Conservation (phyloP, 1,284 basidiomycete genomes). For the Vanrija sp. region DNA sequence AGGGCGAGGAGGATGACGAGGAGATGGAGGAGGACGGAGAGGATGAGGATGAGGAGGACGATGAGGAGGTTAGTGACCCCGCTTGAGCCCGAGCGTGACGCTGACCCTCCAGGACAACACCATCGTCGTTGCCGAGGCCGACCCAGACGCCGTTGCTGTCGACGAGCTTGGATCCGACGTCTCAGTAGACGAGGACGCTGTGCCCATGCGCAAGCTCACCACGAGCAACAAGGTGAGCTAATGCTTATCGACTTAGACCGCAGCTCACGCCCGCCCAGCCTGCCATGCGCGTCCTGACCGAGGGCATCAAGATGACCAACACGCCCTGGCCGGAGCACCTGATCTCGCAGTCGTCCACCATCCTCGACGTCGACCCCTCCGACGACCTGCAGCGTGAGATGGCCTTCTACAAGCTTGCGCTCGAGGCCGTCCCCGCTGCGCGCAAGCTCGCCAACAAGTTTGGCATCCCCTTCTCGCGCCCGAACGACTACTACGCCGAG, state of each 20-base stretch:
- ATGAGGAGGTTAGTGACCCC: constrained; percentile 33
- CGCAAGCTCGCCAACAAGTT: constrained; percentile 67
- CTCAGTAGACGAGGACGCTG: constrained; percentile 66
- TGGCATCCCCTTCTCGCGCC: constrained; percentile 81
- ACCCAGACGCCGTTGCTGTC: constrained; percentile 57
- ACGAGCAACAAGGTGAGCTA: constrained; percentile 70
- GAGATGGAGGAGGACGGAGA: constrained; percentile 56
- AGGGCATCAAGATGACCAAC: constrained; percentile 70
- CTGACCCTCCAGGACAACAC: constrained; percentile 28
- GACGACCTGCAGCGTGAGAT: constrained; percentile 87
- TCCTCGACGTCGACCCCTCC: constrained; percentile 68
- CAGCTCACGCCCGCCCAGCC: constrained; percentile 52
- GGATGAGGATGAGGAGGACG: constrained; percentile 46
- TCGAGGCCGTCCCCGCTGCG: constrained; percentile 74
- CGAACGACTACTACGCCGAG: constrained; percentile 93
- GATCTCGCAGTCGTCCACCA: constrained; percentile 66
- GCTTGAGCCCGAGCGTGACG: constrained; percentile 12
- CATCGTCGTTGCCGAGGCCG: constrained; percentile 47
- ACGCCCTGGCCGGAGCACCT: constrained; percentile 84
- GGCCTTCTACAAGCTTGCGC: constrained; percentile 94
- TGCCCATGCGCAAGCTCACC: constrained; percentile 74
- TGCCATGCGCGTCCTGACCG: constrained; percentile 74
- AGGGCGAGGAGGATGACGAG: constrained; percentile 58
- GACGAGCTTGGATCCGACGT: constrained; percentile 65
- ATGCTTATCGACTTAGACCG: neutral